Base-by-base conservation (phyloP, 2,329 filamentous ascomycete genomes). In the Sphaerulina populicola region DNA sequence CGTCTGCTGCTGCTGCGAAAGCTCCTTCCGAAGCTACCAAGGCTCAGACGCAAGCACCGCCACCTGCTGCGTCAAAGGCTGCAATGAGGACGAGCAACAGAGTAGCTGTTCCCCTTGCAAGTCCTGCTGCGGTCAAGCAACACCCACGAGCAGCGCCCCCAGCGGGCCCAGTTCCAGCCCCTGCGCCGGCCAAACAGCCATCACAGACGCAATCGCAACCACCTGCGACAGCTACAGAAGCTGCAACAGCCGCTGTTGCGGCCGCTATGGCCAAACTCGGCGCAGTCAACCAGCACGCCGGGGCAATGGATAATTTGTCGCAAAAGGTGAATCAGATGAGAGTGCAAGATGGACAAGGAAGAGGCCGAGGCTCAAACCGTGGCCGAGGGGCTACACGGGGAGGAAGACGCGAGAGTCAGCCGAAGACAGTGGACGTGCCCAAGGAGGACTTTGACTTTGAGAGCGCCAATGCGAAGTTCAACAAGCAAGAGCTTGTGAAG, bases 371-470 rank as follows among this genome's bases (percentile, higher is more conserved):
- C 12, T 35, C 31, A 3, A 35, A 12, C 9, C 62, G 72, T 39
- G 71, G 77, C 46, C 74, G 77, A 41, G 69, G 71, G 49, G 72
- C 72, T 31, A 68, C 46, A 63, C 68, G 51, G 66, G 72, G 63
- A 38, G 64, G 62, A 7, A 57, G 66, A 49, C 60, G 66, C 9
- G 62, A 63, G 21, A 62, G 60, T 38, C 53, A 57, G 27, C 72
- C 70, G 33, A 72, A 76, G 44, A 73, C 77, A 60, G 81, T 97
- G 30, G 90, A 95, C 47, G 87, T 98, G 2, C 93, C 93, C 0
- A 80, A 85, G 43, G 83, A 87, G 1, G 93, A 97, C 65, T 98
- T 90, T 62, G 91, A 98, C 65, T 98, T 98, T 64, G 86, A 85
- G 60, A 80, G 79, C 12, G 77, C 86, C 27, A 94, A 94, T 66